These are phyloP conservation scores for Talaromyces trachyspermus DNA, from an alignment of 495 filamentous ascomycete species.

Conservation along the genomic window DNA sequence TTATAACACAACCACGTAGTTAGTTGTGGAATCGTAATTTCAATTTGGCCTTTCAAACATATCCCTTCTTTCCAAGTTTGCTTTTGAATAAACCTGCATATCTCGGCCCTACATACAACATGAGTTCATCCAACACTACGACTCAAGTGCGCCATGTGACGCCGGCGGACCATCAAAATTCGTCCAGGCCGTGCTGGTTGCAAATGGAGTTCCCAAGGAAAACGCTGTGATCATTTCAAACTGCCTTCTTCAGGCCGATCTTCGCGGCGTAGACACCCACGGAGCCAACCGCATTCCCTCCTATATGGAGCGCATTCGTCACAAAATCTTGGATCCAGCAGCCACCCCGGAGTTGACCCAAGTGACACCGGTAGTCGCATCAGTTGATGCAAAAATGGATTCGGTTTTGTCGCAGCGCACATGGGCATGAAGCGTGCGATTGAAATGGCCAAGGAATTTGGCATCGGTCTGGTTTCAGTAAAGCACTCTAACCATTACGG, in stretches of 20 bases:
- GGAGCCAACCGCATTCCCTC: conserved; percentile 72
- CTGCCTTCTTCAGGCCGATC: conserved; percentile 63
- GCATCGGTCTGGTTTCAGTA: conserved; percentile 65
- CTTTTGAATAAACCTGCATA: no score
- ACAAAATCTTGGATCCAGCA: conserved; percentile 51
- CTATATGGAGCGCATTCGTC: conserved; percentile 66
- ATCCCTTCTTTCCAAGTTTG: no score
- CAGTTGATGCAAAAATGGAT: conserved; percentile 65
- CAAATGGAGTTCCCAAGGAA: conserved; percentile 47
- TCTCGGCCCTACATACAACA: no score
- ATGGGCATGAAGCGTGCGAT: conserved; percentile 56
- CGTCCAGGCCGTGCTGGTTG: conserved; percentile 41
- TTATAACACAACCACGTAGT: no score
- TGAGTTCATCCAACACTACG: no score
- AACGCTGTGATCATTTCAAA: conserved; percentile 53
- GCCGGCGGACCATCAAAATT: no score
- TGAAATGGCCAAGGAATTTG: conserved; percentile 54
- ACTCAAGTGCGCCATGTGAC: no score
- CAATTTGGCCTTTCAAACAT: no score
- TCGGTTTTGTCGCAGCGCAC: conserved; percentile 62
- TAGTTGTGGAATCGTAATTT: no score
- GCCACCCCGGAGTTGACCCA: conserved; percentile 49
- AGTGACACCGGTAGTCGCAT: conserved; percentile 59
- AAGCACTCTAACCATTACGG: conserved; percentile 76
- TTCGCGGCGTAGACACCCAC: conserved; percentile 72